Base-by-base conservation (phyloP, 257 asterid species). In the Hygrophila difformis region DNA sequence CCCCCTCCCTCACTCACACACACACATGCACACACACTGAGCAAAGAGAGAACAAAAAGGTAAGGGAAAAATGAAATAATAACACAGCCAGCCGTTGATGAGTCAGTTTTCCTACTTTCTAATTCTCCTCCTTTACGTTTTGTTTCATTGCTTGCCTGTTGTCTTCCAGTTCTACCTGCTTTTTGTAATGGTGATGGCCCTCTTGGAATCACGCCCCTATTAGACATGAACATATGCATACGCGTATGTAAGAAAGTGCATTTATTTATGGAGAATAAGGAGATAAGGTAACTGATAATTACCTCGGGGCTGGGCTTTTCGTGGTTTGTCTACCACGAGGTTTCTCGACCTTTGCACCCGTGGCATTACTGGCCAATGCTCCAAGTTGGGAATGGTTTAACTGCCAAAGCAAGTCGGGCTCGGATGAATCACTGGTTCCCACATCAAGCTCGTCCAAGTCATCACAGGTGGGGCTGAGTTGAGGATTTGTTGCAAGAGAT, bases 321-420 rank as follows among this genome's bases (percentile, higher is more conserved):
- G n/a, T n/a, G 29, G 65, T 53, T 51, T 61, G 85, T 49, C 71
- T 81, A 19, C 24, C 29, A 18, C 51, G 66, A 46, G 76, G 59
- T 54, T 70, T 84, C 34, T 77, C 80, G 43, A 67, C 63, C 47
- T 69, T 81, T 40, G 77, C 60, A 48, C 75, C 77, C 48, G 39
- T 49, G 34, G 76, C 93, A 55, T 47, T 76, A n/a, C n/a, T n/a
- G n/a, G 54, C 65, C 44, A 49, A 71, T 62, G 64, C 61, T 60
- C 72, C 74, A 36, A 65, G 63, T 40, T 82, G 81, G 39, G 91
- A 58, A 39, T 75, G 77, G 63, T 75, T 82, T 40, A 73, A 76
- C 69, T 82, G 96, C 94, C 94, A 84, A 39, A 82, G 84, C 56
- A 84, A 63, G 62, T 84, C 97, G 24, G 91, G 83, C 51, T 89